Conservation (phyloP, 345 rosid species). For the Euphorbia lathyris region DNA sequence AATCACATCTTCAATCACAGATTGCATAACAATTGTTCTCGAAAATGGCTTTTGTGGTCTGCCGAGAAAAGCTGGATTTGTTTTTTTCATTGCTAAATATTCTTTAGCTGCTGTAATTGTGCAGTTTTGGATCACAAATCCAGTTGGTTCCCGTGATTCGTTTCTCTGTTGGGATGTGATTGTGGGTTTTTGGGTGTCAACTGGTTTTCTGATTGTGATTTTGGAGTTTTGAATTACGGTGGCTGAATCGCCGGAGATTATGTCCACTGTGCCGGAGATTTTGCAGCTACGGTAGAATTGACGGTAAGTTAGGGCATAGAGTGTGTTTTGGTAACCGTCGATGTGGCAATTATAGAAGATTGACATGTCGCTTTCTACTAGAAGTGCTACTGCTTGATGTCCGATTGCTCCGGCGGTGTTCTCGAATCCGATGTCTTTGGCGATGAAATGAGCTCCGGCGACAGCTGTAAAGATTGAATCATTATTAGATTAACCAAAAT, state of each 20-base stretch:
- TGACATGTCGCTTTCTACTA: slow-evolving; percentile 9
- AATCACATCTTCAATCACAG: slow-evolving; percentile 48
- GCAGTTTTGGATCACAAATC: slow-evolving; percentile 62
- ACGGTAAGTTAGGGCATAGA: slow-evolving; percentile 26
- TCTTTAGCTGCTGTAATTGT: slow-evolving; percentile 42
- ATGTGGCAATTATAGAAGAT: slow-evolving; percentile 25
- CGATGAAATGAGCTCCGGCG: slow-evolving; percentile 20
- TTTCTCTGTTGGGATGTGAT: slow-evolving; percentile 66
- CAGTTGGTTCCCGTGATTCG: slow-evolving; percentile 38
- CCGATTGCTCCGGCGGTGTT: slow-evolving; percentile 24
- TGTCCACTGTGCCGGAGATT: slow-evolving; percentile 31
- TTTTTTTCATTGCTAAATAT: slow-evolving; percentile 30
- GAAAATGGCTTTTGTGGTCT: slow-evolving; percentile 69
- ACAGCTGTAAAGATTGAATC: slow-evolving; percentile 1
- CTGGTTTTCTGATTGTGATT: slow-evolving; percentile 50
- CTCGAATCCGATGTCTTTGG: slow-evolving; percentile 36
- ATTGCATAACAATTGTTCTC: slow-evolving; percentile 55
- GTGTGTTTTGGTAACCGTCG: slow-evolving; percentile 27
- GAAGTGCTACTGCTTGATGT: slow-evolving; percentile 26
- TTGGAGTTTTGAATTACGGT: slow-evolving; percentile 61
- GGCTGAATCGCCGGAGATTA: slow-evolving; percentile 62
- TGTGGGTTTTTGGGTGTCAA: slow-evolving; percentile 38
- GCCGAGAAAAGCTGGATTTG: slow-evolving; percentile 57
- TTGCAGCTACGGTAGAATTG: slow-evolving; percentile 31
- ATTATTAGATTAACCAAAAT: background rate